A percentile compares a stretch with the other conserved stretches of the same genome.
Conservation (phyloP, 306 rosid genomes). For the Morella rubra region DNA sequence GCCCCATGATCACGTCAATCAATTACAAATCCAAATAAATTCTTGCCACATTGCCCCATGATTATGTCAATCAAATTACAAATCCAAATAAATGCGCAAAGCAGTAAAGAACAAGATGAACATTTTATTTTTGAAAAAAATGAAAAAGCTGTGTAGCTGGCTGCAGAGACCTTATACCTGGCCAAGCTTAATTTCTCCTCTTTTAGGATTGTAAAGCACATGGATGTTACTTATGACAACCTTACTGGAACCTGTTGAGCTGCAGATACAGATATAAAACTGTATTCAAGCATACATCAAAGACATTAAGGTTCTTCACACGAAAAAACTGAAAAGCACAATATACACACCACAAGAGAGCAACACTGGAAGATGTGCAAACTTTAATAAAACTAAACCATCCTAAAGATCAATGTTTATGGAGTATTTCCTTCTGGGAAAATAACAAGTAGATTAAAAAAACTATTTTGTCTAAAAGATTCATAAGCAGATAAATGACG, state of each 20-base stretch:
- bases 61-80: neutral
- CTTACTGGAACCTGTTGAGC: conserved; percentile 54
- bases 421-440: neutral
- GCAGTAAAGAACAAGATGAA: no score
- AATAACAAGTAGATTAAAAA: neutral
- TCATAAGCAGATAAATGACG: neutral
- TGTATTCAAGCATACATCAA: conserved; percentile 16
- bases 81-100: neutral
- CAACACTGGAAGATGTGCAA: neutral
- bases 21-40: neutral
- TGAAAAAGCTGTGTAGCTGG: conserved; percentile 3
- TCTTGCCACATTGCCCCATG: no score
- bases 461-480: neutral
- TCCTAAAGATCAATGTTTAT: neutral
- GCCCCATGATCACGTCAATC: neutral
- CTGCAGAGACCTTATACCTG: conserved; percentile 57
- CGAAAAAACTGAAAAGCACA: neutral
- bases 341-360: conserved; percentile 1
- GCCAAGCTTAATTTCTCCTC: conserved; percentile 97
- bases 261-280: conserved; percentile 41
- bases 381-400: neutral
- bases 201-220: conserved; percentile 83
- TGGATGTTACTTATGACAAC: conserved; percentile 86
- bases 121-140: neutral
- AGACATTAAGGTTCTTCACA: neutral